Conservation (phyloP, 2,329 filamentous ascomycete species). For the Verticillium klebahnii region DNA sequence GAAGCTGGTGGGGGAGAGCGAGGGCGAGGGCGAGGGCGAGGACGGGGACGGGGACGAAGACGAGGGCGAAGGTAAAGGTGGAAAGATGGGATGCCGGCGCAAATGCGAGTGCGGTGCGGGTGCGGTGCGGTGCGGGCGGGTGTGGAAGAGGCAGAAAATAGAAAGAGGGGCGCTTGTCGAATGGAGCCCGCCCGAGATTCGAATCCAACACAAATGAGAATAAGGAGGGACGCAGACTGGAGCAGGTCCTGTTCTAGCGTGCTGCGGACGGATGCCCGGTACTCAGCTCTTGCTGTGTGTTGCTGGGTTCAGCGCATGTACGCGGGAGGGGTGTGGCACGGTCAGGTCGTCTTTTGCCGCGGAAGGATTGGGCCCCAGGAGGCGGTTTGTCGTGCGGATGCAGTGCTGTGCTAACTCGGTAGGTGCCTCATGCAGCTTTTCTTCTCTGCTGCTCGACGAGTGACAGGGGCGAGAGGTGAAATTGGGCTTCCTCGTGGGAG, state of each 20-base stretch:
- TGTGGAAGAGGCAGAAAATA: not conserved
- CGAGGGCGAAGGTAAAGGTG: not conserved
- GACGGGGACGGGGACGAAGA: not conserved
- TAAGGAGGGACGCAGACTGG: not conserved
- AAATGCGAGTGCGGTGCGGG: not conserved
- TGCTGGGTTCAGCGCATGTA: not conserved
- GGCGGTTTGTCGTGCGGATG: not conserved
- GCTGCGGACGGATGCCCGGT: not conserved
- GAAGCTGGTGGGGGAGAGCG: not conserved
- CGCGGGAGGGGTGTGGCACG: not conserved
- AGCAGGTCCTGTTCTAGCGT: not conserved
- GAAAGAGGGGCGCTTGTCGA: not conserved
- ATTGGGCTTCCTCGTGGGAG: no score
- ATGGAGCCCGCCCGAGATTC: not conserved
- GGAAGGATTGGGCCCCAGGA: not conserved
- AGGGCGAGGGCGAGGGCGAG: not conserved
- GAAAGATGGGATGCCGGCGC: not conserved
- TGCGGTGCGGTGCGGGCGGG: not conserved
- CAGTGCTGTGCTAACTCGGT: not conserved
- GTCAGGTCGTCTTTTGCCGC: not conserved
- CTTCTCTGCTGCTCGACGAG: not conserved
- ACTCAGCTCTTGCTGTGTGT: not conserved
- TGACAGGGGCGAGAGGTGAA: not conserved
- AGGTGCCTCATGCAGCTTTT: not conserved
- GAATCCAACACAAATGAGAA: not conserved